These are phyloP conservation scores for Trichoderma gamsii DNA, from an alignment of 495 filamentous ascomycete species.

Conservation along the genomic window DNA sequence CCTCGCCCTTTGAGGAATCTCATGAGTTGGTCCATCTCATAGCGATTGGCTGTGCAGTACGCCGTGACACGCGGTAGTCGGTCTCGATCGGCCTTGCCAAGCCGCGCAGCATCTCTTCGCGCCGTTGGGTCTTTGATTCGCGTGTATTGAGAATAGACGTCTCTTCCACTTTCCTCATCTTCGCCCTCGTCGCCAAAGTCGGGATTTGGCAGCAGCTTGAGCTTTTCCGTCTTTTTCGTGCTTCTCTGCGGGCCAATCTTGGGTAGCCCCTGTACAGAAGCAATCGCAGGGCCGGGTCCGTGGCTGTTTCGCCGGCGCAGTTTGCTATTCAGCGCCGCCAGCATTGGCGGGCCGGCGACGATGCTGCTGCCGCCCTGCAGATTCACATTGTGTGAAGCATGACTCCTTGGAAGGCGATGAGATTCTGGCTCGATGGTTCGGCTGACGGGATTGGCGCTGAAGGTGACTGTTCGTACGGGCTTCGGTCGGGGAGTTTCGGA, in stretches of 20 bases:
- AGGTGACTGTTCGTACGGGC: conserved; percentile 41
- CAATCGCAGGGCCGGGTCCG: conserved; percentile 50
- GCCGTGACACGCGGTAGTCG: conserved; percentile 86
- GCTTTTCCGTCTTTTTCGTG: conserved; percentile 89
- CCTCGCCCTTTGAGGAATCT: conserved; percentile 78
- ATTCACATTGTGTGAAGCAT: conserved; percentile 2
- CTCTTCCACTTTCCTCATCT: conserved; percentile 86
- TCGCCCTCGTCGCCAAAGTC: conserved; percentile 67
- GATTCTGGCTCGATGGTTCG: conserved; percentile 43
- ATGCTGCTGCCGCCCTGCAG: conserved; percentile 23
- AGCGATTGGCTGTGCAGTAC: conserved; percentile 88
- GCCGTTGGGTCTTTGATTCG: conserved; percentile 96
- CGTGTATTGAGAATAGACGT: conserved; percentile 89
- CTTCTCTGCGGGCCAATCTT: conserved; percentile 95
- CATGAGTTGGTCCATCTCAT: conserved; percentile 81
- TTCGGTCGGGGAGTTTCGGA: conserved; percentile 29
- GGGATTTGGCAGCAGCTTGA: conserved; percentile 89
- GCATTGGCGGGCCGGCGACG: conserved; percentile 53
- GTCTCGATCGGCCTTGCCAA: conserved; percentile 90
- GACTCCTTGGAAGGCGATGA: conserved; percentile 18
- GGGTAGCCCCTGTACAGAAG: conserved; percentile 38
- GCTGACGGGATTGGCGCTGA: conserved; percentile 44
- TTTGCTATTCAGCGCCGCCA: conserved; percentile 80
- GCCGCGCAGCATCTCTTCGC: conserved; percentile 79
- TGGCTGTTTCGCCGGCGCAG: conserved; percentile 80